A percentile compares a stretch with the other conserved stretches of the same genome.
These are phyloP conservation scores for Myxozyma mucilagina DNA, from an alignment of 805 yeast genomes.

Conservation along the genomic window DNA sequence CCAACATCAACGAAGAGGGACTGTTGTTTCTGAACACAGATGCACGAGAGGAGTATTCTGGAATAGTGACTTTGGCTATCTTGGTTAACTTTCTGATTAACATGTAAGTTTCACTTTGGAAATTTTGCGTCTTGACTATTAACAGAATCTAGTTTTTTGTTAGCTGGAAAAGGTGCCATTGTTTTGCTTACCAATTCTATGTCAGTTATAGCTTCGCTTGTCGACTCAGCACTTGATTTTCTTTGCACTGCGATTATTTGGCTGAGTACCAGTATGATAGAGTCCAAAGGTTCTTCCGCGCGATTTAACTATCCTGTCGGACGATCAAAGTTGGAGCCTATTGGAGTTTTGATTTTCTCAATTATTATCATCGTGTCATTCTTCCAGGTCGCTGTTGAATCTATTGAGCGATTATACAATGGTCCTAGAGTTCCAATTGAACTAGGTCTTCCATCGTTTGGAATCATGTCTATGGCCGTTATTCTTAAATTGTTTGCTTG, in stretches of 20 bases:
- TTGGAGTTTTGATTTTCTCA: conserved; percentile 74
- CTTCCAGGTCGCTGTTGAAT: conserved; percentile 67
- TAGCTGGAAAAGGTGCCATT: conserved; percentile 57
- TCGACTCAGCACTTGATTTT: conserved; percentile 74
- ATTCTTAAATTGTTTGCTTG: conserved; percentile 60
- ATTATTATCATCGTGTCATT: conserved; percentile 70
- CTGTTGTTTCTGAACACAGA: conserved; percentile 53
- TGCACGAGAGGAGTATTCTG: conserved; percentile 47
- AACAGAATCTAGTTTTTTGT: conserved; percentile 6
- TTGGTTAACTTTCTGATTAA: conserved; percentile 63
- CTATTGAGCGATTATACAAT: conserved; percentile 51
- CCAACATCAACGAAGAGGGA: conserved; percentile 58
- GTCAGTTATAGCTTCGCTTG: conserved; percentile 74
- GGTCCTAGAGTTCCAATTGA: conserved; percentile 41
- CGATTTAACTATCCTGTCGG: conserved; percentile 57
- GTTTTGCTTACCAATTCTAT: conserved; percentile 67
- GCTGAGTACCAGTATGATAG: conserved; percentile 46
- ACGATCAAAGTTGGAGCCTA: conserved; percentile 68
- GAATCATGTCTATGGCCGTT: conserved; percentile 66
- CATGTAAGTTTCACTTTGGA: conserved; percentile 34
- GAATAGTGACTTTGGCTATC: conserved; percentile 59
- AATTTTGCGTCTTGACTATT: background rate
- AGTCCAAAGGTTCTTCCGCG: conserved; percentile 3
- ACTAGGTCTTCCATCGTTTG: conserved; percentile 52
- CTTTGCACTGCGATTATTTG: conserved; percentile 73